These are phyloP conservation scores for Leccinum incarnatum DNA, from an alignment of 768 basidiomycete genomes.

Conservation along the genomic window DNA sequence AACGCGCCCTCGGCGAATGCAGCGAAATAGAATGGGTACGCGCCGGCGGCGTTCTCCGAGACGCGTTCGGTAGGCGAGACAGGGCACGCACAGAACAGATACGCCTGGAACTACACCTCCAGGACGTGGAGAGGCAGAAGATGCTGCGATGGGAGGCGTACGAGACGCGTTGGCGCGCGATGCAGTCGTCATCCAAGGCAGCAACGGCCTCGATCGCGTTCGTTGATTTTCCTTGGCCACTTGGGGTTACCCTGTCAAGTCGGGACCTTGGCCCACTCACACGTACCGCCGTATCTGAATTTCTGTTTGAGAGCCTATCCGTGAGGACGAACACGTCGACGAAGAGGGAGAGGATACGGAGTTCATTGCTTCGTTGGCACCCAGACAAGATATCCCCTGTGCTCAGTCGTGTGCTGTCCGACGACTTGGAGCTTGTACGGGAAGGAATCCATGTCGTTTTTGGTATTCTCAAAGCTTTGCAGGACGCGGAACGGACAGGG, in stretches of 20 bases:
- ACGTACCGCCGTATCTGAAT: slow-evolving; percentile 41
- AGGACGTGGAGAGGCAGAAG: slow-evolving; percentile 40
- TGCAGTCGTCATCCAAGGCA: slow-evolving; percentile 27
- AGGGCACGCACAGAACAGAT: slow-evolving; percentile 47
- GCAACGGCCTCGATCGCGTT: slow-evolving; percentile 37
- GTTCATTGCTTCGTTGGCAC: slow-evolving; percentile 64
- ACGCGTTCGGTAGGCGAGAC: slow-evolving; percentile 48
- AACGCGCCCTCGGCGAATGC: slow-evolving; percentile 41
- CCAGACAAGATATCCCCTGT: slow-evolving; percentile 58
- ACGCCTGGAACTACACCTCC: slow-evolving; percentile 44
- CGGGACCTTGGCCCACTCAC: slow-evolving; percentile 36
- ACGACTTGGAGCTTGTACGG: slow-evolving; percentile 44
- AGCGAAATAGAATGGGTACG: slow-evolving; percentile 62
- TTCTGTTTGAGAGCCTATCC: slow-evolving; percentile 46
- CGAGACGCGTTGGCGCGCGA: slow-evolving; percentile 48
- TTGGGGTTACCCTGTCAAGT: slow-evolving; percentile 20
- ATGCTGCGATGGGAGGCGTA: slow-evolving; percentile 50
- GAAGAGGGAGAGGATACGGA: slow-evolving; percentile 53
- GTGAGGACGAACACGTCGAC: slow-evolving; percentile 42
- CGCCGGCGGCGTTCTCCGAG: slow-evolving; percentile 53
- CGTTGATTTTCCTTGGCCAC: slow-evolving; percentile 64
- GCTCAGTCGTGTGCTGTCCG: slow-evolving; percentile 40
- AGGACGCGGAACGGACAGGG: slow-evolving; percentile 31
- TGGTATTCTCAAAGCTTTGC: slow-evolving; percentile 31
- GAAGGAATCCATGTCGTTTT: slow-evolving; percentile 48